Evolutionary conservation across 1,284 basidiomycete species (phyloP).

Genomic region (Ganoderma leucocontextum): DNA sequence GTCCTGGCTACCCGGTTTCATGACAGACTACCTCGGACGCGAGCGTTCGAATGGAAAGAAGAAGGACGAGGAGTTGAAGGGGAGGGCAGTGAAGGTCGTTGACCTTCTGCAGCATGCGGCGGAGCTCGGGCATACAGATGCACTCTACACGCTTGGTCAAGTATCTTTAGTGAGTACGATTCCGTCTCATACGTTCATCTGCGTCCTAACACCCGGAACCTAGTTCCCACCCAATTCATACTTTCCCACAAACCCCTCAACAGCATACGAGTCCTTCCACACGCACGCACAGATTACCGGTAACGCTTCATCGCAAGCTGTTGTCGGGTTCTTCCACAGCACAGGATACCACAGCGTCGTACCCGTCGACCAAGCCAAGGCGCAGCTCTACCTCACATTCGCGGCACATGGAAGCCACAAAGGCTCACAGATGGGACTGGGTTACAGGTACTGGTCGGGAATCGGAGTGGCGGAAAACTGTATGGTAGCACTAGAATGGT

Average conservation of each 20-base stretch:
- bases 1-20: constrained; percentile 52
- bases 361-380: constrained; percentile 74
- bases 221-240: constrained; percentile 77
- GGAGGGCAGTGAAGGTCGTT: constrained; percentile 78
- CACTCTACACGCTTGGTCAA: constrained; percentile 74
- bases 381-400: constrained; percentile 93
- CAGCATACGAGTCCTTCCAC: constrained; percentile 68
- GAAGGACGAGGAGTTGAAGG: constrained; percentile 67
- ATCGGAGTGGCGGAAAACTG: constrained; percentile 92
- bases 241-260: constrained; percentile 64
- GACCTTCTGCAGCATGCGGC: constrained; percentile 82
- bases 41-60: constrained; percentile 53
- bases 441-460: constrained; percentile 95
- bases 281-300: constrained; percentile 73
- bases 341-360: constrained; percentile 83
- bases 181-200: background rate
- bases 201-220: background rate
- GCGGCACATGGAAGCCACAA: constrained; percentile 88
- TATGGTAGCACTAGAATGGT: constrained; percentile 83
- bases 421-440: constrained; percentile 92
- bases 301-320: constrained; percentile 85
- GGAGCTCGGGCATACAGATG: constrained; percentile 81
- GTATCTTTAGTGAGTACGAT: constrained; percentile 71
- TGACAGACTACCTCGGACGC: constrained; percentile 51
- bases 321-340: constrained; percentile 87